phyloP scores from a whole-genome alignment of 2,329 filamentous ascomycete genomes.

The Moelleriella libera region DNA sequence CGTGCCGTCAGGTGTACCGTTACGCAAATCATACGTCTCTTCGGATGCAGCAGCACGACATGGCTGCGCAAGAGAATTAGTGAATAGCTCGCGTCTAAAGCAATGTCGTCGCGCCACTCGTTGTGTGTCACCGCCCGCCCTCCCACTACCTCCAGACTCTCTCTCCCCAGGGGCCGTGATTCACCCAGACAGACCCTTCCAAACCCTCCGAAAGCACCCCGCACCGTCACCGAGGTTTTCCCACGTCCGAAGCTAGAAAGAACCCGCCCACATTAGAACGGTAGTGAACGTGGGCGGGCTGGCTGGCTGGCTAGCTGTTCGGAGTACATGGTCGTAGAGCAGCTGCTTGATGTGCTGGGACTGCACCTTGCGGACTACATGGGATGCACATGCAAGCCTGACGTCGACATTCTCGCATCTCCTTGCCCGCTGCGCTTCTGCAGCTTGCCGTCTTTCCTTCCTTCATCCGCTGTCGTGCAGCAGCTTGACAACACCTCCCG shows the following conservation, averaged over 20 bases:
- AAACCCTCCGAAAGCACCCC: not conserved
- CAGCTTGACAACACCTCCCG: not conserved
- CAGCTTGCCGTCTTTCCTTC: too few species aligned
- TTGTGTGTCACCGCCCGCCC: too few species aligned
- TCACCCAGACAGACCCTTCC: too few species aligned
- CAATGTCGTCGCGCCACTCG: too few species aligned
- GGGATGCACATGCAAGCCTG: not conserved
- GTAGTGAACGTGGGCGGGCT: not conserved
- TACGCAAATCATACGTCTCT: too few species aligned
- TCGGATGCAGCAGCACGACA: too few species aligned
- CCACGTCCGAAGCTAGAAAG: not conserved
- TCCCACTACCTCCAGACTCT: too few species aligned
- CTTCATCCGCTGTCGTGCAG: not conserved
- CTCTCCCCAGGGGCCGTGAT: too few species aligned
- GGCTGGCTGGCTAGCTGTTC: too few species aligned
- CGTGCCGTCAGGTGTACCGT: too few species aligned
- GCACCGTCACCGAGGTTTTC: slow-evolving; percentile 3
- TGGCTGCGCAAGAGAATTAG: too few species aligned
- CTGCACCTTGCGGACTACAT: not conserved
- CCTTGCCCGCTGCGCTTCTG: not conserved
- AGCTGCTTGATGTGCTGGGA: not conserved
- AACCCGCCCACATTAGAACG: not conserved
- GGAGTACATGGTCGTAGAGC: not conserved
- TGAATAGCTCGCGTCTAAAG: too few species aligned
- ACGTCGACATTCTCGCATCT: slow-evolving; percentile 3